Conservation (phyloP, 2,329 filamentous ascomycete genomes). For the Seiridium cupressi region DNA sequence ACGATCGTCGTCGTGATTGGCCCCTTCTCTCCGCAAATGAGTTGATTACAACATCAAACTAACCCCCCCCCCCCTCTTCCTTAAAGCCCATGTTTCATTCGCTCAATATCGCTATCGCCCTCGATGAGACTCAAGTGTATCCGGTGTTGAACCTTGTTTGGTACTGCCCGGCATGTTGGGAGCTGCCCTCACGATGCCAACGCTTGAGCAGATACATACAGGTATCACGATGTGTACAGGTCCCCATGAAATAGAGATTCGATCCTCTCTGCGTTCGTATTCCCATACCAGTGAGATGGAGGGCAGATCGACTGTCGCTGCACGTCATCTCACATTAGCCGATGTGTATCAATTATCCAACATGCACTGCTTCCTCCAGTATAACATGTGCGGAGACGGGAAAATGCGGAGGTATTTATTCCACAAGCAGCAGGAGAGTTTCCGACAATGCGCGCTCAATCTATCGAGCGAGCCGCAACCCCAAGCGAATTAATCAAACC, state of each 20-base stretch:
- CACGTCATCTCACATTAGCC: slow-evolving; percentile 1
- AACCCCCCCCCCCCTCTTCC: too few relatives aligned
- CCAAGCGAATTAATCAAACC: too few relatives aligned
- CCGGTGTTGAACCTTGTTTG: neutral
- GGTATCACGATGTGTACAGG: too few relatives aligned
- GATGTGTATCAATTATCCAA: neutral
- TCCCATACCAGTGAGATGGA: neutral
- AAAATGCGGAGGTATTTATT: neutral
- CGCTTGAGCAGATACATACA: too few relatives aligned
- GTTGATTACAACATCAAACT: neutral
- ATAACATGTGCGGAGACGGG: neutral
- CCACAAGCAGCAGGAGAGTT: neutral
- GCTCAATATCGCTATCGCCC: neutral
- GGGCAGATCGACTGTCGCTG: neutral
- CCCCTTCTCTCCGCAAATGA: neutral
- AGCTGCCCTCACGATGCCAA: neutral
- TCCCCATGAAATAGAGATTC: neutral
- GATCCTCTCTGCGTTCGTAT: neutral
- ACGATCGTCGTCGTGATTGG: neutral
- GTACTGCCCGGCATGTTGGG: neutral
- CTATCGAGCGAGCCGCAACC: too few relatives aligned
- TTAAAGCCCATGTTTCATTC: neutral
- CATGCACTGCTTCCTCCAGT: neutral
- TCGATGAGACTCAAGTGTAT: neutral
- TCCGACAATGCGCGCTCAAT: too few relatives aligned